Evolutionary conservation across 2,329 filamentous ascomycete species (phyloP).

Genomic region (Fusarium sp.): DNA sequence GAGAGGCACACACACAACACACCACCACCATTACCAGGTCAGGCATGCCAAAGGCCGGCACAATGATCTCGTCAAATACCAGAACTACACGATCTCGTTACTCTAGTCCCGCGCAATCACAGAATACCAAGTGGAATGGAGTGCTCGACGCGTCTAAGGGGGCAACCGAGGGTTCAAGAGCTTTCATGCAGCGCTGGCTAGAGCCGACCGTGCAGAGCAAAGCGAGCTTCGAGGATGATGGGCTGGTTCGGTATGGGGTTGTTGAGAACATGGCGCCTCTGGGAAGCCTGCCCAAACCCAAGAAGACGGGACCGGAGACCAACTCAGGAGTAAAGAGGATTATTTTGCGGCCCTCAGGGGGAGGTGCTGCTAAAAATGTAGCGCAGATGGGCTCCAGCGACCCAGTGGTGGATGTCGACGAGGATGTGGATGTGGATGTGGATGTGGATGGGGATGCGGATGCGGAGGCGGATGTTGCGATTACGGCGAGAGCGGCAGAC

Average conservation of each 20-base stretch:
- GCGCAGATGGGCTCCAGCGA: conserved; percentile 32
- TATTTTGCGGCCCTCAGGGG: conserved; percentile 53
- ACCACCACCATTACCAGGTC: conserved; percentile 14
- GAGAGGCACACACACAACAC: conserved; percentile 15
- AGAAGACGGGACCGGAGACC: conserved; percentile 46
- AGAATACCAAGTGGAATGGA: conserved; percentile 43
- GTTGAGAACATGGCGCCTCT: conserved; percentile 85
- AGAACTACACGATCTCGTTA: conserved; percentile 64
- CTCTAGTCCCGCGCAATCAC: conserved; percentile 59
- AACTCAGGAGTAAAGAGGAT: conserved; percentile 52
- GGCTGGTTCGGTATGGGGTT: conserved; percentile 77
- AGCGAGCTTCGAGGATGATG: conserved; percentile 80
- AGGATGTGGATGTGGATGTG: conserved; percentile 17
- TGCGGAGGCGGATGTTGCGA: conserved; percentile 34
- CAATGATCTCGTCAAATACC: conserved; percentile 54
- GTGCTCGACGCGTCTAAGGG: conserved; percentile 50
- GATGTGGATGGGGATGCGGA: conserved; percentile 24
- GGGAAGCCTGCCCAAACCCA: conserved; percentile 73
- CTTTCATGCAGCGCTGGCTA: conserved; percentile 65
- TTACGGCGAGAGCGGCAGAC: conserved; percentile 29
- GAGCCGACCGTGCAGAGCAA: conserved; percentile 66
- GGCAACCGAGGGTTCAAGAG: conserved; percentile 50
- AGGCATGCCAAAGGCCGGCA: conserved; percentile 20
- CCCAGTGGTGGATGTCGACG: conserved; percentile 33
- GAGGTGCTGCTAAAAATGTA: conserved; percentile 39